phyloP scores from a whole-genome alignment of 1,139 yeast genomes.

The Scheffersomyces parashehatae region DNA sequence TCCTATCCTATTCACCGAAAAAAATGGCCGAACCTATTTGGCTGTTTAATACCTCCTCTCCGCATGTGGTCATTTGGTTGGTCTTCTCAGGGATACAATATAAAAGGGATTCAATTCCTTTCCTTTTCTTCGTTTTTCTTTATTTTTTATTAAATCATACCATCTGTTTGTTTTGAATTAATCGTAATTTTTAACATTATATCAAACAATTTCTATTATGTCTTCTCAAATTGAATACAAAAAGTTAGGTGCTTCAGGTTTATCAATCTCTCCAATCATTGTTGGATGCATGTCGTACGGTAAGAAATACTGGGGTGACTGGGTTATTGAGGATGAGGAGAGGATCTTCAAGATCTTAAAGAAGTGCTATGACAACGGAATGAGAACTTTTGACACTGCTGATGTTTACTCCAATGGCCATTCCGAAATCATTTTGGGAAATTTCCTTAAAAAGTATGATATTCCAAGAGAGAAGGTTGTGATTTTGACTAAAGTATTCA shows the following conservation, averaged over 20 bases:
- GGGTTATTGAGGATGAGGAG: constrained; percentile 45
- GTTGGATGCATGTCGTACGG: constrained; percentile 65
- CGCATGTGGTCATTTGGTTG: too few species aligned
- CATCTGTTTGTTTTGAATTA: too few species aligned
- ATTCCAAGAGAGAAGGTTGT: constrained; percentile 48
- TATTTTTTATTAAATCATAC: too few species aligned
- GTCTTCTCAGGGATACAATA: too few species aligned
- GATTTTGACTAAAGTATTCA: constrained; percentile 40
- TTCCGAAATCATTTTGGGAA: constrained; percentile 42
- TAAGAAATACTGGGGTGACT: constrained; percentile 42
- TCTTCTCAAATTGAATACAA: constrained; percentile 5
- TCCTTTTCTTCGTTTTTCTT: too few species aligned
- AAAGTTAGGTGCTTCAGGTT: constrained; percentile 50
- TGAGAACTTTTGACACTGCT: constrained; percentile 58
- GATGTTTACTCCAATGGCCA: constrained; percentile 47
- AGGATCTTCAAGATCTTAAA: constrained; percentile 39
- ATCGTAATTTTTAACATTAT: too few species aligned
- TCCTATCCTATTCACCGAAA: too few species aligned
- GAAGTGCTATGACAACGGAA: constrained; percentile 48
- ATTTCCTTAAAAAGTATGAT: constrained; percentile 40
- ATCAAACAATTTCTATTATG: neutral
- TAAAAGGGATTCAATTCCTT: too few species aligned
- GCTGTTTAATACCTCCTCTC: too few species aligned
- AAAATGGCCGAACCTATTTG: too few species aligned
- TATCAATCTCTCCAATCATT: constrained; percentile 51